A percentile compares a stretch with the other conserved stretches of the same genome.
phyloP scores from a whole-genome alignment of 495 filamentous ascomycete species.

The Pyronema omphalodes region DNA sequence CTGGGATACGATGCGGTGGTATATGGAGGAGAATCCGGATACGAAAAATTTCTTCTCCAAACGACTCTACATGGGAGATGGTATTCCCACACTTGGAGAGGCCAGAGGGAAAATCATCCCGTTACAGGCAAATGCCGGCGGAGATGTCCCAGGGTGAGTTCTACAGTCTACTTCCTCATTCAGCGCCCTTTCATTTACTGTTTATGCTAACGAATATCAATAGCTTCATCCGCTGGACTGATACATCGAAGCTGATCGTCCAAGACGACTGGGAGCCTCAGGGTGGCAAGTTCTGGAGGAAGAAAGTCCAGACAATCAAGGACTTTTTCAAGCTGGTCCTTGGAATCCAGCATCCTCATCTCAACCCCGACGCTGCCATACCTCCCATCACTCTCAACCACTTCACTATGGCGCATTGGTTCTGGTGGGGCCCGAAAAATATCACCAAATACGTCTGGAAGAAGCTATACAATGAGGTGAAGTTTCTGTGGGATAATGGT shows the following conservation, averaged over 20 bases:
- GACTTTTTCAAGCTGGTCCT: neutral
- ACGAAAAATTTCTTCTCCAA: neutral
- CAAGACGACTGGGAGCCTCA: constrained; percentile 11
- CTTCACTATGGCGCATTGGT: neutral
- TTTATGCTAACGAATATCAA: neutral
- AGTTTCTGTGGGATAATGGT: neutral
- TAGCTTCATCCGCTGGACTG: constrained; percentile 4
- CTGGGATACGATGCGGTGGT: neutral
- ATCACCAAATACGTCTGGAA: neutral
- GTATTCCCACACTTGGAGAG: constrained; percentile 20
- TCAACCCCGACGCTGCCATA: neutral
- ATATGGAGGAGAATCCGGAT: neutral
- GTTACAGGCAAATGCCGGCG: constrained; percentile 20
- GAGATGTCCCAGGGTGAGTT: neutral
- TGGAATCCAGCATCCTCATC: neutral
- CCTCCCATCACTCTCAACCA: neutral
- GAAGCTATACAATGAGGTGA: neutral
- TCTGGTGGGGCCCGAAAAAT: neutral
- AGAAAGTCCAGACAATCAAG: neutral
- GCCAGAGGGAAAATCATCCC: constrained; percentile 20
- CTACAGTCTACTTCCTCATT: too few relatives aligned
- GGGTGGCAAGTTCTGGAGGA: neutral
- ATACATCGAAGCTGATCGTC: neutral
- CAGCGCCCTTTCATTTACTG: neutral
- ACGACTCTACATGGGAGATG: constrained; percentile 9